phyloP scores from a whole-genome alignment of 164 flowering plant species.

The Sedum album region DNA sequence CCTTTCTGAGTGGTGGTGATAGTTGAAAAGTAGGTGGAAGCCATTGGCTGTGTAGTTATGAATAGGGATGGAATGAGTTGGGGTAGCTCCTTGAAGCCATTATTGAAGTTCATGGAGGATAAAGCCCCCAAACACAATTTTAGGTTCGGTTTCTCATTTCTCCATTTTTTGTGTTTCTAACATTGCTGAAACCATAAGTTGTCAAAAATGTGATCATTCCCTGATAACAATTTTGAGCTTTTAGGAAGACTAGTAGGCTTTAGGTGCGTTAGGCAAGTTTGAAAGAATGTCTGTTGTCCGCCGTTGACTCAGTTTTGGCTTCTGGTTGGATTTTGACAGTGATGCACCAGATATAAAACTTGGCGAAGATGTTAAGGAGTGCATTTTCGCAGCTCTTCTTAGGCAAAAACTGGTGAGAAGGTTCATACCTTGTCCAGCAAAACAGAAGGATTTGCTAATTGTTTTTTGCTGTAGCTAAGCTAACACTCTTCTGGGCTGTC shows the following conservation, averaged over 20 bases:
- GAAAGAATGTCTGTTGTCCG: background rate
- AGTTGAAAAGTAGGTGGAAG: background rate
- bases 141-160: background rate
- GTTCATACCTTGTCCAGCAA: no score
- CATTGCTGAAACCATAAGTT: background rate
- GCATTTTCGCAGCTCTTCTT: conserved; percentile 17
- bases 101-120: conserved; percentile 24
- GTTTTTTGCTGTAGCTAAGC: no score
- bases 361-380: conserved; percentile 16
- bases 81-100: conserved; percentile 25
- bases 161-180: background rate
- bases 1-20: background rate
- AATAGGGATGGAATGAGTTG: conserved; percentile 23
- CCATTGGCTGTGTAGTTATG: background rate
- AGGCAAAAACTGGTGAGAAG: conserved; percentile 17
- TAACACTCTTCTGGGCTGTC: background rate
- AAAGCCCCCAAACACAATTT: conserved; percentile 24
- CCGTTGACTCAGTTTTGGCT: background rate
- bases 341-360: conserved; percentile 23
- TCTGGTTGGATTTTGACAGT: conserved; percentile 23
- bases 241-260: background rate
- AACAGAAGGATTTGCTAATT: background rate
- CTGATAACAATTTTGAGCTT: background rate
- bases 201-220: background rate
- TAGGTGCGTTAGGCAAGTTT: background rate